Evolutionary conservation across 164 flowering plant genomes (phyloP).

Genomic region (Magnolia sinica): DNA sequence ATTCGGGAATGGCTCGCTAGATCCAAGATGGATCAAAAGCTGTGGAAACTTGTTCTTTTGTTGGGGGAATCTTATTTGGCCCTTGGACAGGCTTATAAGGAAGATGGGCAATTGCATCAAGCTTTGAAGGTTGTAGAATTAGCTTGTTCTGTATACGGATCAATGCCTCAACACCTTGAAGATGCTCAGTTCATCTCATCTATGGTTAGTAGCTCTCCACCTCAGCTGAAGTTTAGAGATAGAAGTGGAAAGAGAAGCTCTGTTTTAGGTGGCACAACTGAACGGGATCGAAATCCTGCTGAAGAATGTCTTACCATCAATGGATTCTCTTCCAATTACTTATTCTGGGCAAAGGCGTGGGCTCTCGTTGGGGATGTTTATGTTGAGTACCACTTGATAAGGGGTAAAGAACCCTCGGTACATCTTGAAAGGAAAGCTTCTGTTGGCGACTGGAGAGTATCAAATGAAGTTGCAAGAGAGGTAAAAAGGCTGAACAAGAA

Average conservation of each 20-base stretch:
- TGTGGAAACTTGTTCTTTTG: slow-evolving; percentile 93
- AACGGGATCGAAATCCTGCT: slow-evolving; percentile 13
- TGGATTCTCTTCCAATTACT: slow-evolving; percentile 43
- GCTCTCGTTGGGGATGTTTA: slow-evolving; percentile 87
- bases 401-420: slow-evolving; percentile 38
- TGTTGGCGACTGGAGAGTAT: slow-evolving; percentile 53
- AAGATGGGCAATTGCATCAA: slow-evolving; percentile 69
- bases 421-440: slow-evolving; percentile 26
- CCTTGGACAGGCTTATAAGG: slow-evolving; percentile 87
- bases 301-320: slow-evolving; percentile 26
- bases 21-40: slow-evolving; percentile 76
- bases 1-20: slow-evolving; percentile 89
- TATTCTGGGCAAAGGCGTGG: slow-evolving; percentile 95
- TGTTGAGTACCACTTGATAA: slow-evolving; percentile 56
- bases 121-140: slow-evolving; percentile 77
- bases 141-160: slow-evolving; percentile 92
- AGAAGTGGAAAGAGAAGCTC: slow-evolving; percentile 23
- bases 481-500: slow-evolving; percentile 80
- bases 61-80: slow-evolving; percentile 98
- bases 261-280: slow-evolving; percentile 15
- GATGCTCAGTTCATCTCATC: slow-evolving; percentile 75
- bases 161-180: slow-evolving; percentile 82
- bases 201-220: slow-evolving; percentile 33
- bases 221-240: slow-evolving; percentile 13
- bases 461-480: slow-evolving; percentile 86